A percentile compares a stretch with the other conserved stretches of the same genome.
Conservation (phyloP, 139 green algal species). For the Tetraselmis chui region DNA sequence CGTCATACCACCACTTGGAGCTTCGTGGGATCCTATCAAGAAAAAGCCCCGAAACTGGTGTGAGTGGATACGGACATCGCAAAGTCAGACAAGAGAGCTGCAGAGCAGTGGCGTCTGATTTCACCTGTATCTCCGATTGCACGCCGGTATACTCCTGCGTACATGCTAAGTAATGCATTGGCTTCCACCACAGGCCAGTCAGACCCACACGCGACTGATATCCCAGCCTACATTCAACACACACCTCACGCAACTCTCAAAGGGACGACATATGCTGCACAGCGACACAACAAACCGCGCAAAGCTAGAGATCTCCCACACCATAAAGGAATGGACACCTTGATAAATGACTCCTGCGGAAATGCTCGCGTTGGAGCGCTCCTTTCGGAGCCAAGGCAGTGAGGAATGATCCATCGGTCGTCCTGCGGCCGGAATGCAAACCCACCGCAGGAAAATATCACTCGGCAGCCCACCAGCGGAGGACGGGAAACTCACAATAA, state of each 20-base stretch:
- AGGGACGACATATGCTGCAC: neutral
- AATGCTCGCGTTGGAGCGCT: slow-evolving; percentile 21
- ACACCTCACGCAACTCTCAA: neutral
- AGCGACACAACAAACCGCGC: neutral
- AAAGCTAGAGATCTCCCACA: neutral
- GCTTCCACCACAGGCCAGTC: slow-evolving; percentile 66
- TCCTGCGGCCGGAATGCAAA: neutral
- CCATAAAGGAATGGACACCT: neutral
- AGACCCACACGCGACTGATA: slow-evolving; percentile 29
- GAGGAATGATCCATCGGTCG: slow-evolving; percentile 40
- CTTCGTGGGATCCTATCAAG: neutral
- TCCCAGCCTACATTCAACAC: slow-evolving; percentile 12
- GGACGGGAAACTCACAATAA: neutral
- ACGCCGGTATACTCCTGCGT: slow-evolving; percentile 21
- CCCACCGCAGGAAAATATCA: neutral
- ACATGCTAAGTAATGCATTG: slow-evolving; percentile 29
- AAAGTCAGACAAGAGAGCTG: neutral
- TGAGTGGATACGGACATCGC: neutral
- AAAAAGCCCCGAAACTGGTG: neutral
- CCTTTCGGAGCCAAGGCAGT: slow-evolving; percentile 31
- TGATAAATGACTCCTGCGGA: slow-evolving; percentile 33
- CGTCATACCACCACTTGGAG: neutral
- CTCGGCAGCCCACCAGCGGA: neutral
- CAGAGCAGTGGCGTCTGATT: neutral
- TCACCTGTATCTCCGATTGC: neutral